Evolutionary conservation across 352 stramenopile genomes (phyloP), one percentile per base, ranked within the genome.

Genomic region (Blastocystis sp.): DNA sequence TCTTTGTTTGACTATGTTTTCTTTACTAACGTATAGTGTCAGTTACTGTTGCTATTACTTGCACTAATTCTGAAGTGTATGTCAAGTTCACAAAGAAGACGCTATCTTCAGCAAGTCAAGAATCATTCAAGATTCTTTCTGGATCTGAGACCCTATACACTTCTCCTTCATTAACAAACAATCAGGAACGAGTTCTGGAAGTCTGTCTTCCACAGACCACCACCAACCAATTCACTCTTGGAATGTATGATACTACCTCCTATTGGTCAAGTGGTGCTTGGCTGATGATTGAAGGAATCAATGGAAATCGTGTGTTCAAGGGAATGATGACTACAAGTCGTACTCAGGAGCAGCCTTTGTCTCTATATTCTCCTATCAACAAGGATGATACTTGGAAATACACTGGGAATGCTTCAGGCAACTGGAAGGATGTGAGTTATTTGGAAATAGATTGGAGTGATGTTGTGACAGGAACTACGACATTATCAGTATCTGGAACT

Each of bases 201-300:
- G 9, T 9, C 19, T 80, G 69, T 37, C 21, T 80, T 27, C 7
- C 35, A 12, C 3, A 21, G 0, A 39, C 21, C 35, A n/a, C 69
- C 32, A 80, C 19, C 69, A 46, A 61, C 46, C 69, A 57, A 14
- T 80, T 61, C 24, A 37, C 39, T 32, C 49, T 80, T 24, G 69
- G 59, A 35, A 16, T 80, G 69, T 32, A 63, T 9, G 69, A 80
- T 59, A 24, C 2, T 37, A 21, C 14, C 32, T 19, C 9, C 19
- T 16, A 80, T 35, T 78, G 66, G 66, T 56, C 24, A 21, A 21
- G 7, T 58, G 66, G 66, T 24, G 66, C 66, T 54, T 78, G 66
- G 66, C 21, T 78, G 4, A 42, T 27, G 51, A 27, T 78, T 54
- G 24, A 27, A 59, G 66, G 66, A 29, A 78, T 51, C 29, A 59